Evolutionary conservation across 2,329 filamentous ascomycete species (phyloP), one percentile per base, ranked within the genome.

Genomic region (Penicillium sp.): DNA sequence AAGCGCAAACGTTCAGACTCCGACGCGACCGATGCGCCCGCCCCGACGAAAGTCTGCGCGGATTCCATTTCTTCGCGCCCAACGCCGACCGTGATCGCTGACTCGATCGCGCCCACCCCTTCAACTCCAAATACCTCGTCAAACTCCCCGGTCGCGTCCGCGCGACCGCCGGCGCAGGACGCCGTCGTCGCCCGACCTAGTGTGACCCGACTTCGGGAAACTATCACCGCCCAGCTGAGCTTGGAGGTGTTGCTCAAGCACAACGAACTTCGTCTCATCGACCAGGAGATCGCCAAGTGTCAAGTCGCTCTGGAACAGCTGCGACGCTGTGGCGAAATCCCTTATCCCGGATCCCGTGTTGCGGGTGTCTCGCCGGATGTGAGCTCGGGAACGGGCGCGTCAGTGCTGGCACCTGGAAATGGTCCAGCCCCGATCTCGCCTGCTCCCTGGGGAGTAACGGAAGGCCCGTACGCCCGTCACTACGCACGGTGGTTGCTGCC

Each of bases 401-500:
- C 90, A 62, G 74, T 94, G 62, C 81, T 84, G 60, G 79, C 83
- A 62, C 80, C 80, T 63, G 76, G 82, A 62, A 87, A 87, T 67
- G 86, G 86, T 66, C 81, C 84, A 60, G 81, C 87, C 65, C 90
- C 92, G 58, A 81, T 85, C 68, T 91, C 90, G 81, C 90, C 93
- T 38, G 86, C 94, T 45, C 90, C 94, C 3, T 96, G 93, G 81
- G 93, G 93, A 65, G 91, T 97, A 56, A 86, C 87, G 17, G 91
- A 97, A 68, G 94, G 94, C 12, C 93, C 94, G 2, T 97, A 97
- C 77, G 88, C 92, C 60, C 88, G 92, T 66, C 94, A 97, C 78
- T 97, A 97, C 77, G 88, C 91, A 72, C 91, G 90, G 80, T 99
- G 94, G 94, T 85, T 99, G 65, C 87, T 97, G 59, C 90, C 90